Percentiles rank a stretch among this genome's conserved stretches.
These are phyloP conservation scores for Chamaecrista fasciculata DNA, from an alignment of 306 rosid genomes.

Conservation along the genomic window DNA sequence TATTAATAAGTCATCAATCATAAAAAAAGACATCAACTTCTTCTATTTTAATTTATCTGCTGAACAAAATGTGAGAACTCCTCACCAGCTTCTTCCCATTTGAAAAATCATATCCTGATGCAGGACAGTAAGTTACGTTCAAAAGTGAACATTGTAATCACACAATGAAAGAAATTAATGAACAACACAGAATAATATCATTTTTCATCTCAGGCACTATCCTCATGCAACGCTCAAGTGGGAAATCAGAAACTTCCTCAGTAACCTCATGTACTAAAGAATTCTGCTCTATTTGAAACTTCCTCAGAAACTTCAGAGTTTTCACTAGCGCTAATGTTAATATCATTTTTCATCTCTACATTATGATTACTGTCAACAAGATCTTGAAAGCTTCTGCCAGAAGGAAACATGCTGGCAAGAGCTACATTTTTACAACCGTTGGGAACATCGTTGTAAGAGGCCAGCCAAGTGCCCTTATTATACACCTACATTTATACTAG, in stretches of 20 bases:
- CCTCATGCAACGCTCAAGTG: constrained; percentile 87
- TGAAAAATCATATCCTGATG: too few relatives aligned
- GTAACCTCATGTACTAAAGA: constrained; percentile 34
- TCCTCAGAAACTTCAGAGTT: constrained; percentile 42
- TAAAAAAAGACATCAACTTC: too few relatives aligned
- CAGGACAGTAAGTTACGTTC: too few relatives aligned
- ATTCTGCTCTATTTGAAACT: constrained; percentile 37
- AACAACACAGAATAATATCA: too few relatives aligned
- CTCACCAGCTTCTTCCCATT: too few relatives aligned
- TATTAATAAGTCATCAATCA: too few relatives aligned
- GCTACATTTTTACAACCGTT: constrained; percentile 58
- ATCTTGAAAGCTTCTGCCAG: constrained; percentile 55
- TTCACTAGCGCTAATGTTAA: constrained; percentile 38
- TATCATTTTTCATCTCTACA: constrained; percentile 39
- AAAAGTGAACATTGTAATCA: too few relatives aligned
- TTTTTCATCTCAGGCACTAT: too few relatives aligned
- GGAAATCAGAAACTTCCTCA: constrained; percentile 69
- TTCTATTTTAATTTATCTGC: too few relatives aligned
- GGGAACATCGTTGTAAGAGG: constrained; percentile 63
- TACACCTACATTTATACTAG: constrained; percentile 68
- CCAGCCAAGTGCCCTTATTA: constrained; percentile 77
- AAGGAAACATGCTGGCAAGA: constrained; percentile 84
- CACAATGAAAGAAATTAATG: too few relatives aligned
- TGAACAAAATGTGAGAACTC: too few relatives aligned
- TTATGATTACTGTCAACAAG: constrained; percentile 27